Conservation (phyloP, 257 asterid genomes). For the Voacanga thouarsii region DNA sequence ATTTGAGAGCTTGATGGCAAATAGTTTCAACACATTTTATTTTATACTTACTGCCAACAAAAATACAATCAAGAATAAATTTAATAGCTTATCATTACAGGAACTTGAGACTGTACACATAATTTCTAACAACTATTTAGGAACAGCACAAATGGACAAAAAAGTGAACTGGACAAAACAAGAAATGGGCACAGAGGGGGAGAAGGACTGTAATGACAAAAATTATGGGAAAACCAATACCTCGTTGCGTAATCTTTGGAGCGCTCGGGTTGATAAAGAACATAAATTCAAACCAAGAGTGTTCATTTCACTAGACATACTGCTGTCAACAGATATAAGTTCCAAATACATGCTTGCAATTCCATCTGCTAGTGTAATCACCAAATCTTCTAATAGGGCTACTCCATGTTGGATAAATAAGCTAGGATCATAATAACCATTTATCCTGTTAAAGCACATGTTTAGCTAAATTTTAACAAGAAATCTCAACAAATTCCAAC, state of each 20-base stretch:
- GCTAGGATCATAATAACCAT: conserved; percentile 53
- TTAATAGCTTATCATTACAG: no score
- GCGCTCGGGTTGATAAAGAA: conserved; percentile 47
- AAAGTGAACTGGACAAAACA: neutral
- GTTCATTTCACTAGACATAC: conserved; percentile 47
- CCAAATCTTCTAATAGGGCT: conserved; percentile 75
- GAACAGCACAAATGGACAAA: no score
- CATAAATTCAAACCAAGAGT: conserved; percentile 40
- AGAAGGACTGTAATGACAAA: neutral
- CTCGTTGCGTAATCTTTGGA: conserved; percentile 53
- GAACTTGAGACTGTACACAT: no score
- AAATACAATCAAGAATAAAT: no score
- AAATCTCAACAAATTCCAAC: neutral
- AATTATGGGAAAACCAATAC: conserved; percentile 16
- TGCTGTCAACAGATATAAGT: conserved; percentile 91
- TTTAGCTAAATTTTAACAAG: neutral
- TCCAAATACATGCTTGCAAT: conserved; percentile 91
- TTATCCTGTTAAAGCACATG: conserved; percentile 50
- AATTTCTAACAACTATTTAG: no score
- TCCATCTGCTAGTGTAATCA: conserved; percentile 85
- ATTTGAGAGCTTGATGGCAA: no score
- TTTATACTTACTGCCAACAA: no score
- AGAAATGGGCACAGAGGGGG: neutral
- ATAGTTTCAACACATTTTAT: no score
- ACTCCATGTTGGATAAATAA: conserved; percentile 74